These are phyloP conservation scores for Zopfochytrium polystomum DNA, from an alignment of 371 early-diverging fungal species.

Conservation along the genomic window DNA sequence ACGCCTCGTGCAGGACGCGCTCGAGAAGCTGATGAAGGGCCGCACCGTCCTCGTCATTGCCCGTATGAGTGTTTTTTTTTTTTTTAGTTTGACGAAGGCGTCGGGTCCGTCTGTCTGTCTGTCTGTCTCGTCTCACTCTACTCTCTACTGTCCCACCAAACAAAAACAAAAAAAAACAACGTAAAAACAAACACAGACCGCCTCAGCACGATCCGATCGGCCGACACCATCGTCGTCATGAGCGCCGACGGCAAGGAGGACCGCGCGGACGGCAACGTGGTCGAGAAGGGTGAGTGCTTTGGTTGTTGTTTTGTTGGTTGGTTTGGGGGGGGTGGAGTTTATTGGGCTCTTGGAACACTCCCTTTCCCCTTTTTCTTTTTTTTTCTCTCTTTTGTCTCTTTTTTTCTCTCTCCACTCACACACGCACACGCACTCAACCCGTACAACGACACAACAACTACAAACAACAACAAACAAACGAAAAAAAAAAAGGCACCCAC, in stretches of 20 bases:
- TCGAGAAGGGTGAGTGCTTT: slow-evolving; percentile 31
- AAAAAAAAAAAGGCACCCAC: slow-evolving; percentile 35
- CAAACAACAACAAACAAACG: no score
- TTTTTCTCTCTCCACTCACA: slow-evolving; percentile 11
- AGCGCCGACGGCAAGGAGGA: slow-evolving; percentile 5
- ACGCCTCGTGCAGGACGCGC: slow-evolving; percentile 69
- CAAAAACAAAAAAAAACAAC: not conserved
- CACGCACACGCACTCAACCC: no score
- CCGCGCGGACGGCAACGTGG: slow-evolving; percentile 29
- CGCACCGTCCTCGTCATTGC: slow-evolving; percentile 90
- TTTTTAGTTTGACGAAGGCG: not conserved
- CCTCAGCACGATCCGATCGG: slow-evolving; percentile 50
- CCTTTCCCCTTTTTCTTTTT: not conserved
- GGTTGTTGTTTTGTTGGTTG: no score
- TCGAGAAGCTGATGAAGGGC: slow-evolving; percentile 68
- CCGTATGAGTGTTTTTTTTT: slow-evolving; percentile 45
- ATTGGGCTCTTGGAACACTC: no score
- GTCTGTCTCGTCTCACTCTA: not conserved
- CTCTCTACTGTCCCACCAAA: not conserved
- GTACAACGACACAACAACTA: no score
- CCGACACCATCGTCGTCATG: slow-evolving; percentile 42
- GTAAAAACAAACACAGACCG: slow-evolving; percentile 43
- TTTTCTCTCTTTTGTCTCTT: slow-evolving; percentile 25
- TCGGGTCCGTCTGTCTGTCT: not conserved
- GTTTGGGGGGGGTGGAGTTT: not conserved